Base-by-base conservation (phyloP, 495 filamentous ascomycete genomes). In the Penicillium desertorum region DNA sequence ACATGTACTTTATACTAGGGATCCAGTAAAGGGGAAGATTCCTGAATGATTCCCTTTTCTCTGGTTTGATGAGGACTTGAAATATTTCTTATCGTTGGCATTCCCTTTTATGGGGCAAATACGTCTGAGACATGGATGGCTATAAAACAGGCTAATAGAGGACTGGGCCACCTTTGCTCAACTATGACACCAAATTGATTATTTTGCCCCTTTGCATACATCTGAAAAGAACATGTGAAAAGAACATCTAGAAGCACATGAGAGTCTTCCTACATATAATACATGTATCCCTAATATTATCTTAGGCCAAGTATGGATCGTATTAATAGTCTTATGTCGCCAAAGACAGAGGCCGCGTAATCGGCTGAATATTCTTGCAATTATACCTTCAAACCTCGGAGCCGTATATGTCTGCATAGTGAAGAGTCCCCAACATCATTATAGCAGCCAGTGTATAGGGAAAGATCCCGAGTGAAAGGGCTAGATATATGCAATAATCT, bases 71-170 rank as follows among this genome's bases (percentile, higher is more conserved):
- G 14, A 37, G 2, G 4, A n/a, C 32, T 47, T 49, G 17, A 46
- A 46, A 17, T 16, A 27, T 45, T 19, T 23, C 20, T 47, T 16
- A 32, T 20, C 30, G 27, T 47, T 20, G 20, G 37, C 2, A 17
- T 37, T 37, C 22, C 32, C 14, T 9, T 19, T 23, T n/a, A 37
- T 50, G 30, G 20, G 47, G 47, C 30, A 22, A 48, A 50, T 34
- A 16, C 20, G 32, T 36, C 29, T 14, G 47, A 36, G 47, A 50
- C 47, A 50, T 23, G n/a, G 27, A 47, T 32, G 45, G n/a, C 16
- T 48, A 48, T 14, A 20, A 29, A 44, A 44, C 4, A 44, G 42
- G 19, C 19, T 44, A 44, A 22, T 44, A 44, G 12, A 29, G 10
- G 19, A 25, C 11, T 25, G 25, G 30, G 47, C 19, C 47, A 50